Base-by-base conservation (phyloP, 1,139 yeast genomes). In the Saccharomyces hybrid region DNA sequence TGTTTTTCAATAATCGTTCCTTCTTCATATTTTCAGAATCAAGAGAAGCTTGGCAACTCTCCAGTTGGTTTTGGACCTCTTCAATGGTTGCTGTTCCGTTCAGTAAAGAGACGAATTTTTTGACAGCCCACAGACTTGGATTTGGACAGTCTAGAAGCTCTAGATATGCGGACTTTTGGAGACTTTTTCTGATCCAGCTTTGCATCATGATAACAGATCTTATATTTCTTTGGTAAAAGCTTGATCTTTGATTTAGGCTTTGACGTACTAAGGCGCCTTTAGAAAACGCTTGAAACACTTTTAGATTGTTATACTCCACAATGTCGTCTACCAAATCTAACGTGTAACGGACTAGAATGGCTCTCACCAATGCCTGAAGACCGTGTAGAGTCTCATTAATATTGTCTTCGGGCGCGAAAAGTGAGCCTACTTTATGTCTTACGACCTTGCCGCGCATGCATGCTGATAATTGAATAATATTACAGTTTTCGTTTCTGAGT, bases 21-120 rank as follows among this genome's bases (percentile, higher is more conserved):
- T 89, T 83, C 64, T 88, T 90, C 61, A 87, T 79, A 65, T 91
- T 97, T 62, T 91, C 77, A 60, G 87, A 86, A 59, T 86, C 90
- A 58, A 91, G 86, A 41, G 78, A 75, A 58, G 88, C 91, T 61
- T 88, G 84, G 56, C 81, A 72, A 52, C 80, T 81, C 44, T 88
- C 87, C 41, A 91, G 72, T 54, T 80, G 82, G 58, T 87, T 75
- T 62, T 89, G 97, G 62, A 86, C 88, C 56, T 83, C 86, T 67
- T 83, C 86, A 65, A 88, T 96, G 34, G 74, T 71, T 55, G 86
- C 93, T 55, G 82, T 82, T 60, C 86, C 93, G 56, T 88, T 86
- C 50, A 93, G 74, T 49, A 93, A 72, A 60, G 83, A 82, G 1
- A 93, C 88, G 70, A 90, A 95, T 56, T 82, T 84, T 62, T 84